A percentile compares a stretch with the other conserved stretches of the same genome.
phyloP scores from a whole-genome alignment of 495 filamentous ascomycete genomes.

The Hypoxylon cercidicola region DNA sequence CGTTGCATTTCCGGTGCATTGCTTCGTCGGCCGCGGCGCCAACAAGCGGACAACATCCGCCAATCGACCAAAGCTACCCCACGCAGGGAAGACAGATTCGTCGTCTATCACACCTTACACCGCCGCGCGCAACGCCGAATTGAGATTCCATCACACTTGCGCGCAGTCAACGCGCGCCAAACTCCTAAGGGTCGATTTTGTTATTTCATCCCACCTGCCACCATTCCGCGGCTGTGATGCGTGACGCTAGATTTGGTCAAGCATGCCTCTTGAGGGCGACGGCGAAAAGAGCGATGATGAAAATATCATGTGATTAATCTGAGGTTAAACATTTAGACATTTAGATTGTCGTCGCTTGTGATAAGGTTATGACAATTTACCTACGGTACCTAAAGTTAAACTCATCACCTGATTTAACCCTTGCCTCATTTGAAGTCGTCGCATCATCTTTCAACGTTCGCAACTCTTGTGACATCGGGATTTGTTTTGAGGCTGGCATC shows the following conservation, averaged over 20 bases:
- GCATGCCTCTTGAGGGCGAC: constrained; percentile 4
- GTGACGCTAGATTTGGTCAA: constrained; percentile 14
- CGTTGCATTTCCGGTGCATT: constrained; percentile 34
- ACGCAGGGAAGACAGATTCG: constrained; percentile 38
- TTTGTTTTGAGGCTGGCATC: constrained; percentile 17
- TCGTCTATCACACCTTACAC: constrained; percentile 33
- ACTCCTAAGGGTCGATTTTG: constrained; percentile 6
- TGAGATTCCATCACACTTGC: constrained; percentile 32
- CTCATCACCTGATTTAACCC: constrained; percentile 25
- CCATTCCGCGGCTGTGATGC: no score
- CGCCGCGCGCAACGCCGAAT: constrained; percentile 18
- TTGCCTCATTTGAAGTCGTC: constrained; percentile 13
- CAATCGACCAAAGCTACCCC: constrained; percentile 40
- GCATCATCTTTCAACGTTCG: constrained; percentile 7
- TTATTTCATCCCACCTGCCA: no score
- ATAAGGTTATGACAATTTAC: constrained; percentile 13
- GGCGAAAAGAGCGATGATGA: constrained; percentile 3
- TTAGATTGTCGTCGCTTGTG: constrained; percentile 23
- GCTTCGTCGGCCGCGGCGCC: constrained; percentile 37
- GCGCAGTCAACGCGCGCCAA: constrained; percentile 31
- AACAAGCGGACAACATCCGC: constrained; percentile 34
- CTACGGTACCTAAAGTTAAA: no score
- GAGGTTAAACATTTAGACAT: no score
- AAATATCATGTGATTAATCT: constrained; percentile 30
- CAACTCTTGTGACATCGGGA: constrained; percentile 7